phyloP scores from a whole-genome alignment of 352 stramenopile genomes.

The Pythium dissotocum region DNA sequence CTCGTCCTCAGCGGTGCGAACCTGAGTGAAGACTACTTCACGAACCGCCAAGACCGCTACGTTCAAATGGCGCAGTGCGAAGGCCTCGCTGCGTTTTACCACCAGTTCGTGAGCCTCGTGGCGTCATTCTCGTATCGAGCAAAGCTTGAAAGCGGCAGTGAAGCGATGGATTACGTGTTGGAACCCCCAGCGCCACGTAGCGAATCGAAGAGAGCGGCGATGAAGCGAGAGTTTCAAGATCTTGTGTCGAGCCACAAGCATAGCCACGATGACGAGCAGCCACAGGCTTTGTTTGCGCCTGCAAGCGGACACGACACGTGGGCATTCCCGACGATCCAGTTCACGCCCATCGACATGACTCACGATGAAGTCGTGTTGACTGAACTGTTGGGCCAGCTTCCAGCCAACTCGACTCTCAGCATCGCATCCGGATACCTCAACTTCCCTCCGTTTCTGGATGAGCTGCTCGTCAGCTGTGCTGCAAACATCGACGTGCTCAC shows the following conservation, averaged over 20 bases:
- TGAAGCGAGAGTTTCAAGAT: conserved; percentile 47
- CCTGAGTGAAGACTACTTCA: conserved; percentile 85
- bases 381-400: conserved; percentile 47
- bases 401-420: conserved; percentile 43
- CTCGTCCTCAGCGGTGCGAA: conserved; percentile 84
- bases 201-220: conserved; percentile 25
- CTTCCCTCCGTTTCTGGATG: conserved; percentile 67
- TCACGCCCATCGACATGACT: conserved; percentile 56
- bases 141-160: conserved; percentile 22
- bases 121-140: conserved; percentile 48
- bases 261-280: conserved; percentile 8
- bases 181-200: not conserved
- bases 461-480: conserved; percentile 44
- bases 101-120: conserved; percentile 65
- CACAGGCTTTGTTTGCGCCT: conserved; percentile 7
- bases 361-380: conserved; percentile 61
- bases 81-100: conserved; percentile 62
- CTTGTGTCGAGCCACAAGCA: conserved; percentile 39
- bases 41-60: conserved; percentile 80
- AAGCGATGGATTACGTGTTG: conserved; percentile 8
- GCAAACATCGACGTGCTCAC: conserved; percentile 64
- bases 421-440: conserved; percentile 85
- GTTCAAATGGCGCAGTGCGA: conserved; percentile 57
- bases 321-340: conserved; percentile 78
- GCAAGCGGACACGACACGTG: conserved; percentile 42